These are phyloP conservation scores for Physcomitrellopsis africana DNA, from an alignment of 225 moss, liverwort and hornwort genomes.

Conservation along the genomic window DNA sequence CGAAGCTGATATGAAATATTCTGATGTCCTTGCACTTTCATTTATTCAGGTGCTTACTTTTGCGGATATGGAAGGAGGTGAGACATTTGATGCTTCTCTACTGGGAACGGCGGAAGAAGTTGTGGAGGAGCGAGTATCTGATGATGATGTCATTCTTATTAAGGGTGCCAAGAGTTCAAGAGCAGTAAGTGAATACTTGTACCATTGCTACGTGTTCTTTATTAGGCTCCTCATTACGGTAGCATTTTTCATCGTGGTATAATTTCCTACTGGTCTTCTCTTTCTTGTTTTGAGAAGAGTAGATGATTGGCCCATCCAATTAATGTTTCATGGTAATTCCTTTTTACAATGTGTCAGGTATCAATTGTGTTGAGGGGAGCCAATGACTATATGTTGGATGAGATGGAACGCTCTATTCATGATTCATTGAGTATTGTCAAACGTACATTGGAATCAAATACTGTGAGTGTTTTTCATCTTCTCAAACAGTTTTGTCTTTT, in stretches of 20 bases:
- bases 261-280: not conserved
- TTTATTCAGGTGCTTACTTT: constrained; percentile 73
- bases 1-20: not conserved
- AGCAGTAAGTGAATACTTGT: constrained; percentile 53
- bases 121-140: constrained; percentile 81
- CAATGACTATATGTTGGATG: constrained; percentile 89
- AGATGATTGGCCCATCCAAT: not conserved
- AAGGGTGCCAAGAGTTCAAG: constrained; percentile 90
- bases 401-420: constrained; percentile 90
- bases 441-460: constrained; percentile 84
- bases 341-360: constrained; percentile 48
- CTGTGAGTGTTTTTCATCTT: constrained; percentile 44
- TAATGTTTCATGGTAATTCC: not conserved
- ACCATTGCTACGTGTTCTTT: not conserved
- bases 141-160: constrained; percentile 85
- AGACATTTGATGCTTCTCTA: constrained; percentile 84
- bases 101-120: constrained; percentile 83
- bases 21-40: not conserved
- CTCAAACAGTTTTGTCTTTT: constrained; percentile 9
- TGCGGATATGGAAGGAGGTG: constrained; percentile 94
- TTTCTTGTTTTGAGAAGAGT: not conserved
- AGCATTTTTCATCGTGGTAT: not conserved
- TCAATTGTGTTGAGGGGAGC: constrained; percentile 90
- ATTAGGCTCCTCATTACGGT: not conserved
- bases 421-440: constrained; percentile 91